Evolutionary conservation across 2,329 filamentous ascomycete species (phyloP), one percentile per base, ranked within the genome.

Genomic region (Ophiognomonia clavigignenti-juglandacearum): DNA sequence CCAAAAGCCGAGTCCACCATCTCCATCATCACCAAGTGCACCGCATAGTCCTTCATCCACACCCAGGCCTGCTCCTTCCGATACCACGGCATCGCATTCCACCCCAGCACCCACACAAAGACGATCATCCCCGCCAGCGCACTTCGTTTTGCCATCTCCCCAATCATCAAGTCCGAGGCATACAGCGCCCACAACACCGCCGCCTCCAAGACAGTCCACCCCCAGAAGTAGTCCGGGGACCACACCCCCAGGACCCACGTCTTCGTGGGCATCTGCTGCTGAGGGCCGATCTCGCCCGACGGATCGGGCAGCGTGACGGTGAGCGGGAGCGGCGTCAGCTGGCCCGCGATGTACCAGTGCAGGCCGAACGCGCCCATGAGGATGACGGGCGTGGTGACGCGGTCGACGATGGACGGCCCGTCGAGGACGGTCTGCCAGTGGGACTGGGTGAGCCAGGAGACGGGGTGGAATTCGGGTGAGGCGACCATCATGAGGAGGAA

Each of bases 331-430:
- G 46, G 32, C 27, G 23, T n/a, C 41, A 23, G 32, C 19, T 41
- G 38, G 1, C 42, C 45, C 34, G 46, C 49, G 39, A 52, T 43
- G 42, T 52, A 52, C 49, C 46, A 52, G 49, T 52, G 46, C 19
- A 52, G 49, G 19, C 45, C 18, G 22, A 42, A 27, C 29, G 49
- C 49, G 39, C 49, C 49, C 26, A 35, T 16, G 22, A 45, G 38
- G 6, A 52, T 18, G 27, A 52, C 39, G 11, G 49, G 49, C 13
- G 45, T 35, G 13, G 49, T 24, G 34, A 52, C 34, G 29, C 49
- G 49, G 46, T 52, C 49, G 35, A 42, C 34, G 10, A 52, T 23
- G 23, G 31, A 31, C 7, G 46, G 46, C n/a, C 49, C 49, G 24
- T 52, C 46, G 14, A 52, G 35, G n/a, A 37, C 32, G 4, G 49